These are phyloP conservation scores for Claviceps sp. DNA, from an alignment of 2,329 filamentous ascomycete species.

Conservation along the genomic window DNA sequence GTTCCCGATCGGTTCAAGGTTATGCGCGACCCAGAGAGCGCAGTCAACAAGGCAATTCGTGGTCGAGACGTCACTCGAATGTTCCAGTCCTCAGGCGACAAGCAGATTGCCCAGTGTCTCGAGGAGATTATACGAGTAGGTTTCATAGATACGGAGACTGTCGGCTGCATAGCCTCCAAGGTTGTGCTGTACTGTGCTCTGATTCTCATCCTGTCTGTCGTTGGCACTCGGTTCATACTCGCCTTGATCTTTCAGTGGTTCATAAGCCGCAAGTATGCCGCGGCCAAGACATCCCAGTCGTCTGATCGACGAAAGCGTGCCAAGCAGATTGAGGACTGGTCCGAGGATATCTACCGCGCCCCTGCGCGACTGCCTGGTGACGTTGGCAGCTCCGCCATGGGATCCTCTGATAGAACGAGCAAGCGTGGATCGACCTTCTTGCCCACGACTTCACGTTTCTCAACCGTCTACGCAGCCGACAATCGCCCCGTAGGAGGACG, in stretches of 20 bases:
- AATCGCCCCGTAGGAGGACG: slow-evolving; percentile 31
- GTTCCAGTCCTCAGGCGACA: slow-evolving; percentile 68
- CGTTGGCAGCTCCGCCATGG: slow-evolving; percentile 48
- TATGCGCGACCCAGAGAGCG: slow-evolving; percentile 53
- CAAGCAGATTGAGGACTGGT: slow-evolving; percentile 95
- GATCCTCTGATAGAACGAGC: slow-evolving; percentile 55
- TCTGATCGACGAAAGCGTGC: slow-evolving; percentile 73
- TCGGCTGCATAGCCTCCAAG: slow-evolving; percentile 94
- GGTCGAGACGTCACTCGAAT: slow-evolving; percentile 83
- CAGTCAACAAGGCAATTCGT: slow-evolving; percentile 49
- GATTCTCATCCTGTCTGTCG: slow-evolving; percentile 82
- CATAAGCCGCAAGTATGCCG: slow-evolving; percentile 72
- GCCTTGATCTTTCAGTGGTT: slow-evolving; percentile 96
- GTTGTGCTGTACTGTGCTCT: slow-evolving; percentile 92
- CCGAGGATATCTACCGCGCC: slow-evolving; percentile 90
- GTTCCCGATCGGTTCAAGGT: slow-evolving; percentile 69
- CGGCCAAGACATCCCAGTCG: slow-evolving; percentile 71
- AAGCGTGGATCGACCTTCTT: slow-evolving; percentile 77
- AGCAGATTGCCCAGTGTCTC: slow-evolving; percentile 73
- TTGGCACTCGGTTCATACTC: slow-evolving; percentile 73
- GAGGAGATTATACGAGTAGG: slow-evolving; percentile 93
- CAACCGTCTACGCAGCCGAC: slow-evolving; percentile 73
- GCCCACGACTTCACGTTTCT: slow-evolving; percentile 89
- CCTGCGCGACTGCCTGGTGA: slow-evolving; percentile 71
- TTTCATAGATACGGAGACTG: slow-evolving; percentile 86